phyloP scores from a whole-genome alignment of 2,329 filamentous ascomycete species.

The Diplocarpon mali region DNA sequence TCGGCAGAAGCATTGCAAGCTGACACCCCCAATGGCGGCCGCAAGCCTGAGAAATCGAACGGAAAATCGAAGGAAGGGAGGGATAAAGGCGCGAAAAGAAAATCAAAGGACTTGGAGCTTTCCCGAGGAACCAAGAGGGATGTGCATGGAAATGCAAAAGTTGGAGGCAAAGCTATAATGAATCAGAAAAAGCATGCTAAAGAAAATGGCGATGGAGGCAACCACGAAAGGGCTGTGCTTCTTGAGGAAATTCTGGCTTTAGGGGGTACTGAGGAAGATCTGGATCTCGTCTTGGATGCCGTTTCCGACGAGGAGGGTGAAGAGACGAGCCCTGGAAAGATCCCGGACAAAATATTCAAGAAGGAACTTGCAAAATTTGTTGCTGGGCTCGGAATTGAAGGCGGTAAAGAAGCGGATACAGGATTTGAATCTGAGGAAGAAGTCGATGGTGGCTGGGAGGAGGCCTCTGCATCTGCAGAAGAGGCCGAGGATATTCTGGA shows the following conservation, averaged over 20 bases:
- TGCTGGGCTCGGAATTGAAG: constrained; percentile 38
- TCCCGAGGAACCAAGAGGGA: constrained; percentile 28
- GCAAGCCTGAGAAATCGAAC: background rate
- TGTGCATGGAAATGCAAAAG: constrained; percentile 25
- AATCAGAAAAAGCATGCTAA: constrained; percentile 6
- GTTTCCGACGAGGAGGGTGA: constrained; percentile 37
- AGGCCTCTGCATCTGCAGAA: constrained; percentile 22
- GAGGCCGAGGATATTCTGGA: background rate
- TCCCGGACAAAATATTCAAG: constrained; percentile 36
- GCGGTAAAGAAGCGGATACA: constrained; percentile 28
- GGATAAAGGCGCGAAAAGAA: constrained; percentile 26
- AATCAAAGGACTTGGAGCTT: constrained; percentile 7
- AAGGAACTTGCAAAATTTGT: constrained; percentile 43
- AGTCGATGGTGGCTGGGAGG: constrained; percentile 28
- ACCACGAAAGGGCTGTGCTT: constrained; percentile 30
- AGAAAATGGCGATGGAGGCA: constrained; percentile 9
- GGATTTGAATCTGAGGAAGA: constrained; percentile 26
- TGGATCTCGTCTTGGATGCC: constrained; percentile 47
- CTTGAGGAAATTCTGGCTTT: constrained; percentile 54
- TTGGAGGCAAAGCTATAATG: constrained; percentile 14
- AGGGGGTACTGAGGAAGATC: constrained; percentile 53
- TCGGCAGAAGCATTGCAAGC: constrained; percentile 31
- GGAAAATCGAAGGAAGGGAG: constrained; percentile 13
- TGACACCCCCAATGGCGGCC: background rate
- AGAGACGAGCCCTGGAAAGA: constrained; percentile 10